Conservation (phyloP, 2,329 filamentous ascomycete genomes). For the Colletotrichum higginsianum region DNA sequence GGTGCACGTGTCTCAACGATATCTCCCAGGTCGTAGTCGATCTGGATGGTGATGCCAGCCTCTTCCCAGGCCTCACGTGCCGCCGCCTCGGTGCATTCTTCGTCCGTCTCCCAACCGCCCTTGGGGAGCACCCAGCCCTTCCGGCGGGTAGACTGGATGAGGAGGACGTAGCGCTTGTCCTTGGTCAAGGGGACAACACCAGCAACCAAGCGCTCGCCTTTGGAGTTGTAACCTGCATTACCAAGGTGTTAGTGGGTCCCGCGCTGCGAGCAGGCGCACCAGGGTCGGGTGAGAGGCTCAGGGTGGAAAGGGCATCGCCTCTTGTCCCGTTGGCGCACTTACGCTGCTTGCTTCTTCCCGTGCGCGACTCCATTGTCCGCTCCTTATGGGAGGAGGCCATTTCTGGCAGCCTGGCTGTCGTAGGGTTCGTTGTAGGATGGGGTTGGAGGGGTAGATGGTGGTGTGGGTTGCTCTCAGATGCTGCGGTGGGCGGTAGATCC, state of each 20-base stretch:
- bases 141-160: constrained; percentile 93
- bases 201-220: constrained; percentile 94
- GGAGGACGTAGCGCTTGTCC: constrained; percentile 89
- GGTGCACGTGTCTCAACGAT: constrained; percentile 89
- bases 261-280: constrained; percentile 42
- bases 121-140: constrained; percentile 98
- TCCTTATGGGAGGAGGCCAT: constrained; percentile 48
- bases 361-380: constrained; percentile 80
- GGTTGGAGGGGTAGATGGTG: constrained; percentile 28
- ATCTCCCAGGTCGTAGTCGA: constrained; percentile 87
- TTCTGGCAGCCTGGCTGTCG: constrained; percentile 26
- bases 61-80: constrained; percentile 97
- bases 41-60: constrained; percentile 88
- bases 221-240: constrained; percentile 85
- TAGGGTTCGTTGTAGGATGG: constrained; percentile 25
- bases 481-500: constrained; percentile 32
- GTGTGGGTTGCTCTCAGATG: constrained; percentile 32
- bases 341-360: constrained; percentile 86
- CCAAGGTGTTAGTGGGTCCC: constrained; percentile 55
- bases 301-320: constrained; percentile 25
- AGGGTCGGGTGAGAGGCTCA: constrained; percentile 37
- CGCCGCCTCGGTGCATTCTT: constrained; percentile 86
- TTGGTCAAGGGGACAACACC: constrained; percentile 91
- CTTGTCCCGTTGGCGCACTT: constrained; percentile 60
- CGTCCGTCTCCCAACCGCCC: constrained; percentile 97